Conservation (phyloP, 192 early-diverging fungal species). For the Chytriomyces hyalinus region DNA sequence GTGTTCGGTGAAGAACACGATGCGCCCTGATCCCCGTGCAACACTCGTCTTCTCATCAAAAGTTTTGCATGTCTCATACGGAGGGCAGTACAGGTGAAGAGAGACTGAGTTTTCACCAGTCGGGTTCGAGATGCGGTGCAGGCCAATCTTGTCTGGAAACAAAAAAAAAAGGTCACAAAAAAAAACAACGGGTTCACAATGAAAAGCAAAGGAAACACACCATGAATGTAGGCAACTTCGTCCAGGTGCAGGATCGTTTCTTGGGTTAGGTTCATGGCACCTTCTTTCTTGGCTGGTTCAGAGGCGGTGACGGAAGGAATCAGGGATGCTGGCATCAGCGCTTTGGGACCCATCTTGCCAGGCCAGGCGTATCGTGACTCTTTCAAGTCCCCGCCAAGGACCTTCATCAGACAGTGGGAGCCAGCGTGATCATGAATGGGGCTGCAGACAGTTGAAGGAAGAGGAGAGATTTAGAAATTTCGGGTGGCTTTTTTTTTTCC, state of each 20-base stretch:
- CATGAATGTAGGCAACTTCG: conserved; percentile 86
- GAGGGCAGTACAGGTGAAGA: conserved; percentile 90
- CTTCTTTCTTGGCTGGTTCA: background rate
- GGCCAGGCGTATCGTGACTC: conserved; percentile 86
- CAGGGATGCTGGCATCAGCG: conserved; percentile 30
- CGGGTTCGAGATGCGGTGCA: conserved; percentile 81
- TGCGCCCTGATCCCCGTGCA: conserved; percentile 61
- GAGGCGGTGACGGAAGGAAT: conserved; percentile 30
- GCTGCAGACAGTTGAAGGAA: conserved; percentile 43
- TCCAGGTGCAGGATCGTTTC: conserved; percentile 57
- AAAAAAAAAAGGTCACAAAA: background rate
- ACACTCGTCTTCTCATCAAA: conserved; percentile 80
- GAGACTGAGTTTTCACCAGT: conserved; percentile 71
- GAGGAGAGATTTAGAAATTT: background rate
- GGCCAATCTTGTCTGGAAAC: conserved; percentile 72
- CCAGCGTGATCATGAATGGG: conserved; percentile 91
- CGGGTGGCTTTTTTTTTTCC: background rate
- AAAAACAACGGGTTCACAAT: background rate
- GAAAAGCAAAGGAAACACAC: conserved; percentile 20
- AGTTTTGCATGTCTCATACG: conserved; percentile 80
- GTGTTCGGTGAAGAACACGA: conserved; percentile 66
- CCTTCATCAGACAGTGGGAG: conserved; percentile 91
- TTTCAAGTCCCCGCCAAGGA: conserved; percentile 78
- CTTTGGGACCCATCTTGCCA: conserved; percentile 22
- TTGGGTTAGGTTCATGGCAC: conserved; percentile 34